Evolutionary conservation across 1,284 basidiomycete genomes (phyloP), one percentile per base, ranked within the genome.

Genomic region (Phellopilus nigrolimitatus): DNA sequence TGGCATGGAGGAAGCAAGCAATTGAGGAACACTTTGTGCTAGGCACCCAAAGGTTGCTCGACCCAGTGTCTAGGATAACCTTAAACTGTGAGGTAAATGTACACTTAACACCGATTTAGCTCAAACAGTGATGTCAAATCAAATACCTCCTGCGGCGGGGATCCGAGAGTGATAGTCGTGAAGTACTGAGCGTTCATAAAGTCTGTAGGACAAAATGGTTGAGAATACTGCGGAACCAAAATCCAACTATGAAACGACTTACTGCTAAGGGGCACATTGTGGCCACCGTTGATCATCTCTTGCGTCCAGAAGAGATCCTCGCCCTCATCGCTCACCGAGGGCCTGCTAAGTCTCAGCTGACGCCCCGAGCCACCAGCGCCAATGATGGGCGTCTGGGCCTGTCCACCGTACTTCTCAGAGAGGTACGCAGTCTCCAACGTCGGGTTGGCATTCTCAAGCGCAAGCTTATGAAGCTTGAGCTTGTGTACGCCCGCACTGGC

Each of bases 121-220:
- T n/a, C 19, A 38, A 34, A 42, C 31, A 39, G 8, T 37, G n/a
- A 37, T 15, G 3, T 13, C 34, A n/a, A 15, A 43, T 12, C 3
- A 64, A 75, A 60, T 62, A 85, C 83, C 36, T 66, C 73, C 70
- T 95, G 92, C 45, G 90, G 76, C 10, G 92, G 92, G 2, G 74
- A 77, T 12, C 92, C 95, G 50, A 99, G 68, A 8, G 73, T 69
- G 58, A 99, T 95, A 60, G 95, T 89, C 31, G 93, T 80, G 67
- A 82, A 99, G 74, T 99, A 98, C 70, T 99, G 95, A 24, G 95
- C 95, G 66, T 98, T 98, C 82, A 97, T 84, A 73, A 93, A 99
- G 76, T 99, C 95, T 82, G 58, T 78, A 49, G 12, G 5, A 21
- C 37, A 34, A 61, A 28, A 42, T 13, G 54, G 47, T 57, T 40